Percentiles rank a stretch among this genome's conserved stretches.
These are phyloP conservation scores for Crassisporium funariophilum DNA, from an alignment of 768 basidiomycete genomes.

Conservation along the genomic window DNA sequence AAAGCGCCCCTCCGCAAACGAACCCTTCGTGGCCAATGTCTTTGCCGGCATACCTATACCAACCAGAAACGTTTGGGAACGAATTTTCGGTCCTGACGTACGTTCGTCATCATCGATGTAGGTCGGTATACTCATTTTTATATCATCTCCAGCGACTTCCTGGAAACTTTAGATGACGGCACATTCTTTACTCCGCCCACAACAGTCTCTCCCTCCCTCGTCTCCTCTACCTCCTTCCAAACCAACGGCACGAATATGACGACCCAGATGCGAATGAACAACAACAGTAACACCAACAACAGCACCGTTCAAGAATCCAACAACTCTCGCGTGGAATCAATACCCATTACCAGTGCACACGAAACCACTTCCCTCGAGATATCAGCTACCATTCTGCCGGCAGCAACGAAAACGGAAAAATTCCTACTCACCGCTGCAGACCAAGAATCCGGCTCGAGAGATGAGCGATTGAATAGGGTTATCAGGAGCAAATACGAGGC, in stretches of 20 bases:
- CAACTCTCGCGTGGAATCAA: conserved; percentile 10
- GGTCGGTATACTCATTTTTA: conserved; percentile 6
- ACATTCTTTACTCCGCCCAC: conserved; percentile 73
- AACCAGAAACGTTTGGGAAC: conserved; percentile 74
- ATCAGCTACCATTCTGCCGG: conserved; percentile 62
- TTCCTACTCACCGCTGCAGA: conserved; percentile 95
- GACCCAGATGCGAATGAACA: conserved; percentile 6
- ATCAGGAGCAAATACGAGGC: conserved; percentile 98
- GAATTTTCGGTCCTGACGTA: conserved; percentile 84
- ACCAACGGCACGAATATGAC: conserved; percentile 12
- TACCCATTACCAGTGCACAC: conserved; percentile 18
- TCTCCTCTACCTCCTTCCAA: conserved; percentile 45
- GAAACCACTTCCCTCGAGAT: no score
- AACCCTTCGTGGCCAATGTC: conserved; percentile 57
- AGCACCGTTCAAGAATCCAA: conserved; percentile 9
- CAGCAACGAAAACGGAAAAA: conserved; percentile 80
- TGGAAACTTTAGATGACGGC: conserved; percentile 85
- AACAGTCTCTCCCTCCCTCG: conserved; percentile 49
- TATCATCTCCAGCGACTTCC: conserved; percentile 66
- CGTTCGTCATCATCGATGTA: conserved; percentile 22
- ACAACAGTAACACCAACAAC: conserved; percentile 4
- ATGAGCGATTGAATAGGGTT: conserved; percentile 87
- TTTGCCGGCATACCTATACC: conserved; percentile 61
- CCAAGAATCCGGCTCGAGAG: conserved; percentile 87
- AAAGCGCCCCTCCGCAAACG: conserved; percentile 33